phyloP scores from a whole-genome alignment of 768 basidiomycete genomes.

The Leucosporidium creatinivorum region DNA sequence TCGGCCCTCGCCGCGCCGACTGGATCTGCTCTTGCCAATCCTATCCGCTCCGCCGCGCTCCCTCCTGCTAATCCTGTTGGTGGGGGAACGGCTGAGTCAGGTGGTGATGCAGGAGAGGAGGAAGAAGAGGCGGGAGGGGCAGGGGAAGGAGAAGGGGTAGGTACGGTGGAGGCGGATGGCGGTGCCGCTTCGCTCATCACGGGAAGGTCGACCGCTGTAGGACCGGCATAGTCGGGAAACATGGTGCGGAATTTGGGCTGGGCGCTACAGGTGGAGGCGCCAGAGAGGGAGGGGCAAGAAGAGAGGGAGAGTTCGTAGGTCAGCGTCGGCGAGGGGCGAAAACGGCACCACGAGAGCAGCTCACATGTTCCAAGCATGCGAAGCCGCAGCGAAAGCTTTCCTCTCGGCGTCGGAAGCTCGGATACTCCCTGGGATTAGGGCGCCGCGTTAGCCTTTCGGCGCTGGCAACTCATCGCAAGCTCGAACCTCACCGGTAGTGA shows the following conservation, averaged over 20 bases:
- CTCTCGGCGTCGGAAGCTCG: slow-evolving; percentile 73
- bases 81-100: neutral
- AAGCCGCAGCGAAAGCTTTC: slow-evolving; percentile 62
- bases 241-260: slow-evolving; percentile 34
- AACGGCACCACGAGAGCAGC: slow-evolving; percentile 44
- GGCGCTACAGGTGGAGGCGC: slow-evolving; percentile 11
- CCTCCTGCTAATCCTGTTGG: neutral
- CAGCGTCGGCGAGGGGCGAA: neutral
- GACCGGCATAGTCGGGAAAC: slow-evolving; percentile 58
- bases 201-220: slow-evolving; percentile 63
- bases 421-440: slow-evolving; percentile 55
- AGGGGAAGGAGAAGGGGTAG: no score
- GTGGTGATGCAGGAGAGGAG: neutral
- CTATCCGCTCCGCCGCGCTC: neutral
- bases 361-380: slow-evolving; percentile 79
- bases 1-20: no score
- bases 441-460: no score
- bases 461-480: neutral
- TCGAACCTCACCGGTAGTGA: slow-evolving; percentile 57
- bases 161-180: neutral
- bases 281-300: neutral
- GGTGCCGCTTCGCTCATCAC: slow-evolving; percentile 58
- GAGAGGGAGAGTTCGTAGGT: neutral
- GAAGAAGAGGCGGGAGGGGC: neutral
- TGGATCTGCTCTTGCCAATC: neutral